These are phyloP conservation scores for Ocimum tenuiflorum DNA, from an alignment of 257 asterid genomes.

Conservation along the genomic window DNA sequence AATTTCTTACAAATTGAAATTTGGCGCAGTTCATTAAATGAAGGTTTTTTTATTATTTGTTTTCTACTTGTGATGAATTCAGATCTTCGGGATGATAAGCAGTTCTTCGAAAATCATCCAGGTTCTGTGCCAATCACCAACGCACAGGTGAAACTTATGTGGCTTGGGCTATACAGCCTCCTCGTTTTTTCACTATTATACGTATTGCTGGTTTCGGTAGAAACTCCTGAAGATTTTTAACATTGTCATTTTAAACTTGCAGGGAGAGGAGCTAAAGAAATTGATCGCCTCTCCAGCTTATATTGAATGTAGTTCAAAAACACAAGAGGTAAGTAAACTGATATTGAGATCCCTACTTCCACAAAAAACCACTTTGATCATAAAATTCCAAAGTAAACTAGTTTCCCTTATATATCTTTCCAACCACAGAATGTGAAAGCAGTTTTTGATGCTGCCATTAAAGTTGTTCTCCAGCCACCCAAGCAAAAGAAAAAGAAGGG, in stretches of 20 bases:
- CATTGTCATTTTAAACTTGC: slow-evolving; percentile 13
- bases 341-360: not conserved
- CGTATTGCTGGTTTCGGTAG: not conserved
- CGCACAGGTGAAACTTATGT: slow-evolving; percentile 57
- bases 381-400: not conserved
- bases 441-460: slow-evolving; percentile 58
- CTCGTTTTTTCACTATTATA: not conserved
- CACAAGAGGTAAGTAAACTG: slow-evolving; percentile 49
- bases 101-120: slow-evolving; percentile 81
- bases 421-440: slow-evolving; percentile 42
- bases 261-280: slow-evolving; percentile 72
- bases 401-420: not conserved
- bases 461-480: slow-evolving; percentile 63
- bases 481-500: slow-evolving; percentile 64
- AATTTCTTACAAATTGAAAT: slow-evolving; percentile 1
- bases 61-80: slow-evolving; percentile 22
- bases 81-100: slow-evolving; percentile 98
- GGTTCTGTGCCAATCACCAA: slow-evolving; percentile 86
- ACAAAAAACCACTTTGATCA: not conserved
- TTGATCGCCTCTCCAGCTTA: slow-evolving; percentile 61
- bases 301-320: slow-evolving; percentile 71
- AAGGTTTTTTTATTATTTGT: not conserved
- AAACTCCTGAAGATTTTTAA: not conserved
- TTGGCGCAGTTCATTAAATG: not conserved
- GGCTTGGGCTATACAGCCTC: not conserved